Base-by-base conservation (phyloP, 2,329 filamentous ascomycete species). In the Aciculosporium take region DNA sequence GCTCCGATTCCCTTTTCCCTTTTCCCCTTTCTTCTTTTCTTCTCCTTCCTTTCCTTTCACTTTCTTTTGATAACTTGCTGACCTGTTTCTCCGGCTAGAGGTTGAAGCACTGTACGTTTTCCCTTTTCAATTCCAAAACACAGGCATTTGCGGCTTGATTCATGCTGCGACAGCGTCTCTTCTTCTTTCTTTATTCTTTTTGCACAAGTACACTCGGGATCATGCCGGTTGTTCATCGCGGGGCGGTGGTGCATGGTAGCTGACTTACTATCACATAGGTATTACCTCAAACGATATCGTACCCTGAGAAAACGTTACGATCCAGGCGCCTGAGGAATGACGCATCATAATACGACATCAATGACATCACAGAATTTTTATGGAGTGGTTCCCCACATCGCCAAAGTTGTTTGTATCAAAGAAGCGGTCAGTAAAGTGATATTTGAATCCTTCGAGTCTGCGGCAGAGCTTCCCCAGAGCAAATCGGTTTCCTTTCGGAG, bases 221-320 rank as follows among this genome's bases (percentile, higher is more conserved):
- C 30, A 20, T 40, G 3, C 7, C 23, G 8, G 18, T 20, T 25
- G 13, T 21, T 30, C 12, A 27, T 10, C 15, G 24, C 20, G 15
- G 17, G 20, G 37, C 18, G 3, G 10, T 25, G 7, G 7, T 21
- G 6, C 18, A 23, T 35, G 12, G 30, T 23, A 9, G 34, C 47
- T 45, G 29, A 47, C 41, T 17, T 10, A 13, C 5, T 4, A 7
- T 23, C 10, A 18, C 34, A 38, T 58, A 93, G 85, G 58, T 93
- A 94, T 62, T 94, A 91, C 65, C 69, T 95, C 53, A 94, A 93
- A 68, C 76, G 84, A 58, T 95, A 95, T 65, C 80, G 89, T 51
- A 78, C 84, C 21, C 65, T 95, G 54, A 79, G 81, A 55, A 81
- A 91, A 64, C 72, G 85, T 56, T 95, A 95, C 64, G 72, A 78